phyloP scores from a whole-genome alignment of 495 filamentous ascomycete species.

The Podospora pseudocomata region DNA sequence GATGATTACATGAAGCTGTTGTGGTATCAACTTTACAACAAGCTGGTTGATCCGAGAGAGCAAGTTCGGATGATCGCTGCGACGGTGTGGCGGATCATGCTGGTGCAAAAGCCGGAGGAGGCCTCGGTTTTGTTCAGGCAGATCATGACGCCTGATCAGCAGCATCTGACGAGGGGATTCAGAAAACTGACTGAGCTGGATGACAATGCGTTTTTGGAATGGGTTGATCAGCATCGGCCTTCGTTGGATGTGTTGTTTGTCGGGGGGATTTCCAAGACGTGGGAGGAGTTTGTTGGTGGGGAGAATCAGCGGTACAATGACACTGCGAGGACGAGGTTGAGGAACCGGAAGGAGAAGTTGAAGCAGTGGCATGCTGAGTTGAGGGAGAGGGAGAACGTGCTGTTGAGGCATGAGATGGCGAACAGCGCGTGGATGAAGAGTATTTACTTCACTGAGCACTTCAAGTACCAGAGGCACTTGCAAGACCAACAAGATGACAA shows the following conservation, averaged over 20 bases:
- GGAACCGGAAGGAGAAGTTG: conserved; percentile 75
- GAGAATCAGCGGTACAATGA: conserved; percentile 77
- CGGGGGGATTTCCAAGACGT: conserved; percentile 68
- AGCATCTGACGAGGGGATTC: conserved; percentile 71
- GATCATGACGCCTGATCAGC: conserved; percentile 63
- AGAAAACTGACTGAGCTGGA: conserved; percentile 81
- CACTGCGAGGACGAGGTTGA: conserved; percentile 60
- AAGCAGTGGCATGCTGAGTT: conserved; percentile 71
- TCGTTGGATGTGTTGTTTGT: conserved; percentile 81
- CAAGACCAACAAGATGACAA: conserved; percentile 93
- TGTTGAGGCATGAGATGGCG: conserved; percentile 74
- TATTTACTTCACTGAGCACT: conserved; percentile 84
- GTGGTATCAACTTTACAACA: conserved; percentile 86
- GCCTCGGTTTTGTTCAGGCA: conserved; percentile 67
- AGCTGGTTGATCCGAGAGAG: conserved; percentile 61
- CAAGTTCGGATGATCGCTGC: conserved; percentile 72
- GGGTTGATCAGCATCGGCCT: conserved; percentile 80
- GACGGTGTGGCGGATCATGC: conserved; percentile 80
- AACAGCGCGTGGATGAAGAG: conserved; percentile 90
- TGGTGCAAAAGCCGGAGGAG: conserved; percentile 91
- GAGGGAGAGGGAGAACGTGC: conserved; percentile 61
- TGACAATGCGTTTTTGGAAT: conserved; percentile 76
- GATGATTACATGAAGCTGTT: conserved; percentile 74
- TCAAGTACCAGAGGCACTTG: conserved; percentile 79
- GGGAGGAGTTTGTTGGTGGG: conserved; percentile 76